A percentile compares a stretch with the other conserved stretches of the same genome.
Evolutionary conservation across 257 asterid genomes (phyloP).

Genomic region (Solanum sejunctum): DNA sequence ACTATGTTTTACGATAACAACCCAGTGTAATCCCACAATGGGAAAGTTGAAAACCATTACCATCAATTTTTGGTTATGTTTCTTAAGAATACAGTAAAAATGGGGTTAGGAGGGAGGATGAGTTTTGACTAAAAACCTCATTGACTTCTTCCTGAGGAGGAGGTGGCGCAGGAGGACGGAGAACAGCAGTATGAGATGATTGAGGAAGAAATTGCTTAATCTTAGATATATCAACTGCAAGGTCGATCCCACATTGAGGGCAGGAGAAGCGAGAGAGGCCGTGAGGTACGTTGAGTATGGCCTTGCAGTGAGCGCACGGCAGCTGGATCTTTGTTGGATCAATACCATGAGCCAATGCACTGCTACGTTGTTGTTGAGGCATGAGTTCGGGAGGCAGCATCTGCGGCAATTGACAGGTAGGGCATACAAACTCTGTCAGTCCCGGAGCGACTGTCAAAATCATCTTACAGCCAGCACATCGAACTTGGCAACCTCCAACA

Average conservation of each 20-base stretch:
- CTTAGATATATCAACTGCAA: conserved; percentile 69
- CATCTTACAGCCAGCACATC: conserved; percentile 93
- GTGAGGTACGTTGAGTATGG: conserved; percentile 82
- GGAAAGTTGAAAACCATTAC: background rate
- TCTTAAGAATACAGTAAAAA: background rate
- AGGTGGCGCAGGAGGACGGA: conserved; percentile 9
- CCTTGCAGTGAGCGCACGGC: conserved; percentile 87
- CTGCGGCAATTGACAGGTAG: conserved; percentile 85
- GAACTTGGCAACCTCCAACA: conserved; percentile 61
- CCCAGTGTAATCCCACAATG: background rate
- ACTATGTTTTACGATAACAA: too few species aligned
- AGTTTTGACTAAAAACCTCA: conserved; percentile 43
- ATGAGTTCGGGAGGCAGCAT: conserved; percentile 94
- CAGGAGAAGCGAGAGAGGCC: conserved; percentile 78
- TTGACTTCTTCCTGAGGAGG: conserved; percentile 66
- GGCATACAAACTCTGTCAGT: conserved; percentile 80
- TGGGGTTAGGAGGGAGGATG: background rate
- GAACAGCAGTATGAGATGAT: background rate
- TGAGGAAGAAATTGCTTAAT: conserved; percentile 38
- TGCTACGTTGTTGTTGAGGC: conserved; percentile 31
- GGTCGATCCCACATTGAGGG: conserved; percentile 74
- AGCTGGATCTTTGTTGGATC: conserved; percentile 97
- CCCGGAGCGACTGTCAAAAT: conserved; percentile 66
- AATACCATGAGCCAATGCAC: conserved; percentile 66
- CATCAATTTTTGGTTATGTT: background rate